phyloP scores from a whole-genome alignment of 139 green algal genomes.

The Diplosphaera chodatii region DNA sequence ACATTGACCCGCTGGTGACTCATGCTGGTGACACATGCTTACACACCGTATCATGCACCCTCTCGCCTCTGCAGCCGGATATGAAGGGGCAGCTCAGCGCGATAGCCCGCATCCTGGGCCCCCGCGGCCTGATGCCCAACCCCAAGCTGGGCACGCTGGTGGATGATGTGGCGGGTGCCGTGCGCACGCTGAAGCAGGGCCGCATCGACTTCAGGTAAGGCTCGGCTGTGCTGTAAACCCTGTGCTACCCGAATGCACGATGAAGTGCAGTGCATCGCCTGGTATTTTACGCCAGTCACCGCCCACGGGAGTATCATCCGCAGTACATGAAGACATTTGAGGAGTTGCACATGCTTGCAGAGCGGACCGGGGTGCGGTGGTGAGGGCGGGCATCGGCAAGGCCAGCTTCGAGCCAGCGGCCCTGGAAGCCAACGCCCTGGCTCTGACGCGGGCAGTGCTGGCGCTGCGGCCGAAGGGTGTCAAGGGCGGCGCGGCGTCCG shows the following conservation, averaged over 20 bases:
- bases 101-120: constrained; percentile 76
- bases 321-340: too few relatives aligned
- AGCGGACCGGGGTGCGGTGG: constrained; percentile 61
- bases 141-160: constrained; percentile 92
- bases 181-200: constrained; percentile 64
- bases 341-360: too few relatives aligned
- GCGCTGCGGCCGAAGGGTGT: constrained; percentile 50
- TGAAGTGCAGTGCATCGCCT: too few relatives aligned
- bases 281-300: too few relatives aligned
- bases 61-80: constrained; percentile 33
- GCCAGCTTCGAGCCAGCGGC: constrained; percentile 25
- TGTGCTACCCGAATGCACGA: too few relatives aligned
- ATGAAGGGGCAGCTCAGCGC: constrained; percentile 79
- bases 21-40: too few relatives aligned
- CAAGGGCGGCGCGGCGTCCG: constrained; percentile 41
- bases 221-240: too few relatives aligned
- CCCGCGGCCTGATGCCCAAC: constrained; percentile 95
- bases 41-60: too few relatives aligned
- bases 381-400: constrained; percentile 73
- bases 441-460: constrained; percentile 45
- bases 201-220: constrained; percentile 67
- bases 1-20: too few relatives aligned
- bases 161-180: constrained; percentile 48
- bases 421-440: constrained; percentile 50
- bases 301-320: too few relatives aligned